Base-by-base conservation (phyloP, 257 asterid species). In the Sherardia arvensis region DNA sequence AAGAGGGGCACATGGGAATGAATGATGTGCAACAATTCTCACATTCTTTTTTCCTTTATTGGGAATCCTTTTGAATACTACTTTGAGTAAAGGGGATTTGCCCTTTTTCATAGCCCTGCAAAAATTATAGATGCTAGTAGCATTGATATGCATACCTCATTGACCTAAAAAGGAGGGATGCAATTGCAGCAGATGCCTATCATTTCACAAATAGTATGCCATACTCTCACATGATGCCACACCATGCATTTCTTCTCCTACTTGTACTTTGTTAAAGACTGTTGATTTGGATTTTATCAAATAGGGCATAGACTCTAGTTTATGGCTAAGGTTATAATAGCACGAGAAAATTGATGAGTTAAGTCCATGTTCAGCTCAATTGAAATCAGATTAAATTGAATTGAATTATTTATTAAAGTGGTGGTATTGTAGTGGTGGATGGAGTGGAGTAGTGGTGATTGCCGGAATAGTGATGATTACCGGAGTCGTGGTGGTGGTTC, bases 1-100 rank as follows among this genome's bases (percentile, higher is more conserved):
- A 84, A 80, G 83, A 66, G 81, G 51, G 21, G 51, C 91, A 82
- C 89, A 74, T 77, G 89, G 80, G 70, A 80, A 69, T 73, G 78
- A 80, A 79, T 82, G 89, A 80, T 80, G 89, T 75, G 71, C 75
- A 70, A 69, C 81, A 73, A 54, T 53, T 60, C 64, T 73, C 69
- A 56, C 56, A 47, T 18, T 68, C 62, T 45, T 57, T 61, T 29
- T 55, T 29, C 29, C 48, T n/a, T 20, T 32, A 10, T 22, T 51
- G 59, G 58, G 49, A 61, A 32, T 57, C 45, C 72, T 60, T 10
- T 18, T 8, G 17, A 53, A 26, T 45, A 25, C 32, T 28, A 17
- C 62, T 49, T 62, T 51, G 49, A 45, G 28, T 53, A 56, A 53
- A 64, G 32, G 27, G 12, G 20, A 28, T 34, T 8, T 69, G 9